Percentiles rank a stretch among this genome's conserved stretches.
Evolutionary conservation across 331 rosid species (phyloP).

Genomic region (Rosa hybrid): DNA sequence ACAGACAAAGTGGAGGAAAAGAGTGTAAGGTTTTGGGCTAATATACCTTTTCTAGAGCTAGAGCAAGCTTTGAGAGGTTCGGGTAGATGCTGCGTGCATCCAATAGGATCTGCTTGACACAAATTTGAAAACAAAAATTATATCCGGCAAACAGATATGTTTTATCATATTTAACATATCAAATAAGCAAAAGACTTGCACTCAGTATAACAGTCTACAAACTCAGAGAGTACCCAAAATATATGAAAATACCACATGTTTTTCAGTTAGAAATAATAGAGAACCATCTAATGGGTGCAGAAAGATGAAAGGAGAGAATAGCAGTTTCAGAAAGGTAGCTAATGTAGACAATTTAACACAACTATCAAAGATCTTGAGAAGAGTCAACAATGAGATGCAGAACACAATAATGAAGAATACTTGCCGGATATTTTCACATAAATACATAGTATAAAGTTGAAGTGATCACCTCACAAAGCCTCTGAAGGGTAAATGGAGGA

Average conservation of each 20-base stretch:
- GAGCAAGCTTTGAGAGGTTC: conserved; percentile 79
- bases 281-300: not conserved
- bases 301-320: not conserved
- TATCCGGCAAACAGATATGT: not conserved
- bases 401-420: not conserved
- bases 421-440: not conserved
- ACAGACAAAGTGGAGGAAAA: not conserved
- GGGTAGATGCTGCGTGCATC: conserved; percentile 77
- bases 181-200: not conserved
- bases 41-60: conserved; percentile 93
- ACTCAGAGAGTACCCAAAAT: not conserved
- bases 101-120: conserved; percentile 69
- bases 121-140: conserved; percentile 13
- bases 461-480: conserved; percentile 80
- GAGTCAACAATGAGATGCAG: not conserved
- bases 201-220: not conserved
- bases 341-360: not conserved
- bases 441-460: conserved; percentile 2
- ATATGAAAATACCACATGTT: not conserved
- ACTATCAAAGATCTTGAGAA: not conserved
- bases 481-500: conserved; percentile 94
- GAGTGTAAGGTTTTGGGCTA: not conserved
- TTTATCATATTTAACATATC: not conserved
- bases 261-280: not conserved
- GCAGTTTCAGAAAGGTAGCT: conserved; percentile 3